Evolutionary conservation across 164 flowering plant species (phyloP), one percentile per base, ranked within the genome.

Genomic region (Vitis riparia): DNA sequence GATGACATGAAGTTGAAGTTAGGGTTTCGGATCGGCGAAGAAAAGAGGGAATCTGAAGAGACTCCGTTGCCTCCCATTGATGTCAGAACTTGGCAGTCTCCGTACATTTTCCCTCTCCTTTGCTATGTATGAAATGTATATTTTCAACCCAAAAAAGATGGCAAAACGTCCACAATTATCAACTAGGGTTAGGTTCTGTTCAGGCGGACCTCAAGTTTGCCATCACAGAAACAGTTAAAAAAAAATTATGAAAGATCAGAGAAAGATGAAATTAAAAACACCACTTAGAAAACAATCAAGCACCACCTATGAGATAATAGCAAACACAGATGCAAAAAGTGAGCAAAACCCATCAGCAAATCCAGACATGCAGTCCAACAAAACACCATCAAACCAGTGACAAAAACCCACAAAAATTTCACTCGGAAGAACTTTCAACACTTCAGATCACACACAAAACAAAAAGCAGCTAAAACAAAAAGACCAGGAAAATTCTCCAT

Each of bases 21-120:
- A 73, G 93, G 90, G 87, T 90, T 92, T 74, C 82, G 85, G 67
- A 88, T 78, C 48, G 87, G 85, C 0, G 93, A 82, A 0, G 92
- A 73, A 50, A 84, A 90, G 16, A 86, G 65, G 19, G 84, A 71
- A 16, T 86, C 91, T 4, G 89, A 63, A 30, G 80, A 37, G 14
- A 81, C 84, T 4, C 75, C 73, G 61, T 76, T 82, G n/a, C 90
- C 91, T 77, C 87, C 93, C 86, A 85, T 81, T 17, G 85, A 66
- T 29, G 94, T 82, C 81, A 93, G 47, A 5, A 89, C 92, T 82
- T 91, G 93, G 55, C 97, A 91, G 82, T 93, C 98, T 72, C 93
- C 97, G 75, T 77, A 87, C 98, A 93, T 93, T 47, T 72, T 88
- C 62, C 52, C 19, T 62, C 5, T 2, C 61, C 59, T 66, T 55